Evolutionary conservation across 2,329 filamentous ascomycete species (phyloP).

Genomic region (Magnaporthiopsis incrustans): DNA sequence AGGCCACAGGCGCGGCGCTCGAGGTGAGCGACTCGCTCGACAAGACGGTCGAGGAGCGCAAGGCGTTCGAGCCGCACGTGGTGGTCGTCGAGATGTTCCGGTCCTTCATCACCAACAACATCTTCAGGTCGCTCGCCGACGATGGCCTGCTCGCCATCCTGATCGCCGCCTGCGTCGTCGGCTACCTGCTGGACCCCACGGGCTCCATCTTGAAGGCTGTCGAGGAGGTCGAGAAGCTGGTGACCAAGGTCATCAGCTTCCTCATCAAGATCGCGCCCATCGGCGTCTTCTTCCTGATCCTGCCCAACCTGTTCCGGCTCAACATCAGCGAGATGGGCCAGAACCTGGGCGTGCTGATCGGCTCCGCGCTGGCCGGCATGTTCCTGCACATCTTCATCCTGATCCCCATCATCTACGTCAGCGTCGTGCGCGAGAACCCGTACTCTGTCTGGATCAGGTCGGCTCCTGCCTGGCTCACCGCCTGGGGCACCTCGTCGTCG

Average conservation of each 20-base stretch:
- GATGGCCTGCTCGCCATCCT: slow-evolving; percentile 20
- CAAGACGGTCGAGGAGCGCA: slow-evolving; percentile 25
- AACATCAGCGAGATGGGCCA: slow-evolving; percentile 37
- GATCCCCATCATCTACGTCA: slow-evolving; percentile 34
- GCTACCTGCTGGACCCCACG: slow-evolving; percentile 25
- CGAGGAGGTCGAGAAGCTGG: slow-evolving; percentile 37
- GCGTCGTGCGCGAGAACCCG: slow-evolving; percentile 34
- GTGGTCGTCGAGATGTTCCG: slow-evolving; percentile 41
- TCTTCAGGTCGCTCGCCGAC: slow-evolving; percentile 36
- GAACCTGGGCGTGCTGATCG: slow-evolving; percentile 43
- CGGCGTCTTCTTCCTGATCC: slow-evolving; percentile 45
- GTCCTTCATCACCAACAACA: slow-evolving; percentile 40
- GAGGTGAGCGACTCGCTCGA: slow-evolving; percentile 22
- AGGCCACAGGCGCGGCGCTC: slow-evolving; percentile 25
- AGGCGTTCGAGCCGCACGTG: slow-evolving; percentile 26
- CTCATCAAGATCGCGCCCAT: slow-evolving; percentile 41
- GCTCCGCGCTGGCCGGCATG: slow-evolving; percentile 17
- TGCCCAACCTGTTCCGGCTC: slow-evolving; percentile 42
- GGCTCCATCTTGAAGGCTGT: slow-evolving; percentile 33
- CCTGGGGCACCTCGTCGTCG: slow-evolving; percentile 45
- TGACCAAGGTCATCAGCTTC: slow-evolving; percentile 20
- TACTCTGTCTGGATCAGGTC: slow-evolving; percentile 39
- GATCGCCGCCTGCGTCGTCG: slow-evolving; percentile 24
- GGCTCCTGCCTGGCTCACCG: slow-evolving; percentile 44
- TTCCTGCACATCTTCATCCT: slow-evolving; percentile 26